Percentiles rank a stretch among this genome's conserved stretches.
These are phyloP conservation scores for Lentinula aciculospora DNA, from an alignment of 768 basidiomycete species.

Conservation along the genomic window DNA sequence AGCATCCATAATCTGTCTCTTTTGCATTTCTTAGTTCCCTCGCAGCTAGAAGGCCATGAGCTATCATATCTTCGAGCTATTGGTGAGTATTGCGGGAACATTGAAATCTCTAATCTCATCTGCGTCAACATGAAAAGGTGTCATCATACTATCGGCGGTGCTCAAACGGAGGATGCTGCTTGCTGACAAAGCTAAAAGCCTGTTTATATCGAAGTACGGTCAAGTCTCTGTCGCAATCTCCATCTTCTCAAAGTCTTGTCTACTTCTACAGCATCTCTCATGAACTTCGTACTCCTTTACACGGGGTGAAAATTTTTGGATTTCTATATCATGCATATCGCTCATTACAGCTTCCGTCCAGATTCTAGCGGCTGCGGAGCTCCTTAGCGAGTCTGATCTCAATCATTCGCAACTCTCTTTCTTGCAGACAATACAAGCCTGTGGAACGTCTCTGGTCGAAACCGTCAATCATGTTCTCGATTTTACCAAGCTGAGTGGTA, in stretches of 20 bases:
- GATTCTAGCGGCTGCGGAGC: constrained; percentile 89
- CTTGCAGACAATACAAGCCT: constrained; percentile 89
- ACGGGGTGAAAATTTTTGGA: constrained; percentile 52
- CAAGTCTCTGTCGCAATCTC: neutral
- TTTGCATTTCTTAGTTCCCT: constrained; percentile 8
- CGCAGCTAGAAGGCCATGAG: constrained; percentile 81
- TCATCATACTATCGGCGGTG: constrained; percentile 90
- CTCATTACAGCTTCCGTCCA: constrained; percentile 16
- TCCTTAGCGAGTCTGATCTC: constrained; percentile 81
- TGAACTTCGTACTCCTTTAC: constrained; percentile 85
- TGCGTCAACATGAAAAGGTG: constrained; percentile 37
- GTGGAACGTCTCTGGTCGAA: constrained; percentile 92
- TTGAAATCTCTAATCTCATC: neutral
- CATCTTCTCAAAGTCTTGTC: neutral
- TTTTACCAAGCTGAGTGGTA: constrained; percentile 91
- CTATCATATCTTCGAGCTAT: constrained; percentile 90
- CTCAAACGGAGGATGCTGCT: constrained; percentile 89
- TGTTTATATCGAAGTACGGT: constrained; percentile 86
- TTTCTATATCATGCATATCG: neutral
- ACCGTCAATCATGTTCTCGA: constrained; percentile 96
- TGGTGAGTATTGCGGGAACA: constrained; percentile 32
- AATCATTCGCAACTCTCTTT: constrained; percentile 81
- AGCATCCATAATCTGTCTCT: constrained; percentile 16
- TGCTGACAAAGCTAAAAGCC: constrained; percentile 89
- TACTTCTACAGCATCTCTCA: constrained; percentile 41